phyloP scores from a whole-genome alignment of 176 grass and related monocot species.

The Metroxylon sagu region DNA sequence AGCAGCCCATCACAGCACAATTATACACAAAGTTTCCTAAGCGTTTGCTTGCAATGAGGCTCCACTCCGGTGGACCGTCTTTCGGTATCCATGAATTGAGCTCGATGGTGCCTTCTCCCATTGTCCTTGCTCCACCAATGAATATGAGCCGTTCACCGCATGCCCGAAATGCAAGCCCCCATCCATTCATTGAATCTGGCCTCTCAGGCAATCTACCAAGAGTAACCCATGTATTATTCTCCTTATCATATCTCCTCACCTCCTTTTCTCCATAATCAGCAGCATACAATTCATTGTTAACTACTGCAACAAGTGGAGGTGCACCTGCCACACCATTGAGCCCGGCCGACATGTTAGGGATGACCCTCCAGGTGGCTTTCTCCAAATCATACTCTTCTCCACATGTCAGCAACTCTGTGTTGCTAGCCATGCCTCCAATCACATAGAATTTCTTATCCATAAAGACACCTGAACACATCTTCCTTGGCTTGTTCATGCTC shows the following conservation, averaged over 20 bases:
- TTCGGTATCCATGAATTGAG: conserved; percentile 85
- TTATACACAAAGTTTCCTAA: conserved; percentile 93
- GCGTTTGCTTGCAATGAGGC: conserved; percentile 84
- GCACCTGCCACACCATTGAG: conserved; percentile 78
- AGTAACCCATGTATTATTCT: conserved; percentile 68
- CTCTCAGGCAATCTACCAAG: conserved; percentile 78
- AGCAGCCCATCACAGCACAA: conserved; percentile 97
- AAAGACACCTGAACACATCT: conserved; percentile 88
- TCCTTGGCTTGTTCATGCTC: conserved; percentile 71
- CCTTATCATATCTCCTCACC: conserved; percentile 79
- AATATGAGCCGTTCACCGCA: conserved; percentile 85
- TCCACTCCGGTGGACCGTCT: conserved; percentile 59
- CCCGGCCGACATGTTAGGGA: conserved; percentile 75
- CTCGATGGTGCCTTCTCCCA: conserved; percentile 91
- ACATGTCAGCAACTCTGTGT: conserved; percentile 73
- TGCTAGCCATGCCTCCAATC: conserved; percentile 73
- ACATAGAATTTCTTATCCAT: conserved; percentile 96
- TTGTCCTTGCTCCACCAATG: conserved; percentile 73
- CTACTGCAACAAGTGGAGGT: conserved; percentile 84
- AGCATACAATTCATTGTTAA: conserved; percentile 82
- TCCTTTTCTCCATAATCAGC: conserved; percentile 75
- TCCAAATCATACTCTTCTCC: conserved; percentile 89
- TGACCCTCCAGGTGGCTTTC: conserved; percentile 64
- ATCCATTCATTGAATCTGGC: conserved; percentile 91
- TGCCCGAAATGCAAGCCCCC: conserved; percentile 92